A percentile compares a stretch with the other conserved stretches of the same genome.
Evolutionary conservation across 2,329 filamentous ascomycete species (phyloP).

Genomic region (Alternaria rosae): DNA sequence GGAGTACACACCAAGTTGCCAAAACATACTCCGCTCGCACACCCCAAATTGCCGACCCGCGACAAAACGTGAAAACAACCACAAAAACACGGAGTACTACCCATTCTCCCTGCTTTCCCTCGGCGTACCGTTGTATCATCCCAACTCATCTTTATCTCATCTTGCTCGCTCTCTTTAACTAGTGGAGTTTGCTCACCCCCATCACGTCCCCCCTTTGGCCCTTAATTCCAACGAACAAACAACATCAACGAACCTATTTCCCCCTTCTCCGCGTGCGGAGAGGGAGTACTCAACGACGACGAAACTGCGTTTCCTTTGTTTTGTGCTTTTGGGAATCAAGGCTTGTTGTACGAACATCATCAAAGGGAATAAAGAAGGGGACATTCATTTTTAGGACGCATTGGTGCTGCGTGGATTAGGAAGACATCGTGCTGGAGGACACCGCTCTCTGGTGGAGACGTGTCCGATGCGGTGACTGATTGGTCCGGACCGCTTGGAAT

Average conservation of each 20-base stretch:
- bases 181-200: slow-evolving; percentile 39
- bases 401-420: slow-evolving; percentile 30
- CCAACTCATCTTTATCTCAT: slow-evolving; percentile 19
- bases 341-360: slow-evolving; percentile 17
- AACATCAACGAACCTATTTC: slow-evolving; percentile 19
- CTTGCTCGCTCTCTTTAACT: slow-evolving; percentile 21
- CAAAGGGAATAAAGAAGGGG: slow-evolving; percentile 16
- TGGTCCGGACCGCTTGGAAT: slow-evolving; percentile 38
- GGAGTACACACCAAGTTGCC: slow-evolving; percentile 26
- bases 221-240: slow-evolving; percentile 14
- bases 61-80: slow-evolving; percentile 38
- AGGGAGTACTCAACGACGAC: slow-evolving; percentile 42
- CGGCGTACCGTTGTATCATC: slow-evolving; percentile 38
- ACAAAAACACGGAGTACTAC: slow-evolving; percentile 44
- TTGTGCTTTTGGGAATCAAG: slow-evolving; percentile 15
- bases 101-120: slow-evolving; percentile 31
- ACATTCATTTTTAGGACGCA: slow-evolving; percentile 28
- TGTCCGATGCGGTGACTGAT: slow-evolving; percentile 31
- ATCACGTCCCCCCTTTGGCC: slow-evolving; percentile 23
- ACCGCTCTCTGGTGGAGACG: slow-evolving; percentile 27
- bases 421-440: slow-evolving; percentile 33
- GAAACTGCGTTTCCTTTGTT: slow-evolving; percentile 48
- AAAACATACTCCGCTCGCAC: slow-evolving; percentile 15
- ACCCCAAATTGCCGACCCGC: slow-evolving; percentile 34
- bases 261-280: slow-evolving; percentile 29